These are phyloP conservation scores for Aspergillus niger DNA, from an alignment of 2,329 filamentous ascomycete species.

Conservation along the genomic window DNA sequence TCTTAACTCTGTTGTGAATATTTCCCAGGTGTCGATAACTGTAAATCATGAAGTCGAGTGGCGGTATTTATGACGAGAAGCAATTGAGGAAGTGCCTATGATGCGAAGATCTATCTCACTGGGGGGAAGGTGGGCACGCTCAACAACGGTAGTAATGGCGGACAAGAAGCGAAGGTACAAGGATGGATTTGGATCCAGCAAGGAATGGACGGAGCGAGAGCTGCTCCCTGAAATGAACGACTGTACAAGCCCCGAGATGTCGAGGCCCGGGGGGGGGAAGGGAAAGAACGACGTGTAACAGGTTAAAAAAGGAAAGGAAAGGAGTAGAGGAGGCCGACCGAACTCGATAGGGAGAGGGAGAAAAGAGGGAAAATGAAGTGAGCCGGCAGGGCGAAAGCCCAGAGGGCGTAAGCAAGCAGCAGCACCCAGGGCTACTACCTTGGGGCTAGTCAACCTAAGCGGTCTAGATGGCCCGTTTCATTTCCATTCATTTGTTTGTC, in stretches of 20 bases:
- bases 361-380: slow-evolving; percentile 4
- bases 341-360: slow-evolving; percentile 22
- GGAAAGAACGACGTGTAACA: slow-evolving; percentile 9
- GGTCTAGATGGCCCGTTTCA: slow-evolving; percentile 15
- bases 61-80: neutral
- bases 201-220: slow-evolving; percentile 30
- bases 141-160: neutral
- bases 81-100: neutral
- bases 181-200: slow-evolving; percentile 13
- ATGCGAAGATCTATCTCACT: neutral
- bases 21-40: neutral
- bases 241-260: slow-evolving; percentile 12
- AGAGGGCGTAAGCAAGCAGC: neutral
- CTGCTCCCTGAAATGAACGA: slow-evolving; percentile 21
- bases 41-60: slow-evolving; percentile 5
- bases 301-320: slow-evolving; percentile 4
- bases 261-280: slow-evolving; percentile 12
- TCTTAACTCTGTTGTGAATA: neutral
- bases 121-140: neutral
- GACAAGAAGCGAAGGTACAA: slow-evolving; percentile 11
- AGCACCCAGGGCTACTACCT: neutral
- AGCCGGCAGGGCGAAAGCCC: neutral
- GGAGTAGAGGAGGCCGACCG: slow-evolving; percentile 8
- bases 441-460: slow-evolving; percentile 3
- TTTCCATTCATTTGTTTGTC: slow-evolving; percentile 6